phyloP scores from a whole-genome alignment of 352 stramenopile species.

The Globisporangium irregulare region DNA sequence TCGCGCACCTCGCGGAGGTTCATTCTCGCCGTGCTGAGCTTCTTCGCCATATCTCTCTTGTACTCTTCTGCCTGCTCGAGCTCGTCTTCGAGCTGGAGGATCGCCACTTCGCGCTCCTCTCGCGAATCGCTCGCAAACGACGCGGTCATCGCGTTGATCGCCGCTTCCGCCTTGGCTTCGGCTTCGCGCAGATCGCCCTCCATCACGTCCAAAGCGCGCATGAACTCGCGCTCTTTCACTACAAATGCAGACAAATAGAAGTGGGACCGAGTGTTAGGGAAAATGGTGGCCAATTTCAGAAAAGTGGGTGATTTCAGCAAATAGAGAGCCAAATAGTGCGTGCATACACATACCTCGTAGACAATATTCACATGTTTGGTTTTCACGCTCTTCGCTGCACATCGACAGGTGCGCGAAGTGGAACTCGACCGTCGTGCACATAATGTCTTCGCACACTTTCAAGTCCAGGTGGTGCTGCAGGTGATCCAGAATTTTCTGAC shows the following conservation, averaged over 20 bases:
- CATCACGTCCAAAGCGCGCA: slow-evolving; percentile 45
- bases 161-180: slow-evolving; percentile 48
- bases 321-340: neutral
- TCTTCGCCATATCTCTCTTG: slow-evolving; percentile 43
- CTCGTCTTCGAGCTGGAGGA: slow-evolving; percentile 55
- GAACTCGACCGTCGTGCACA: slow-evolving; percentile 55
- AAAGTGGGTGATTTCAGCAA: neutral
- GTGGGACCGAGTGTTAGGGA: neutral
- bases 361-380: slow-evolving; percentile 51
- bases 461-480: slow-evolving; percentile 61
- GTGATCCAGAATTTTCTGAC: slow-evolving; percentile 52
- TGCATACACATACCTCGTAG: slow-evolving; percentile 28
- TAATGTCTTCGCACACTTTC: slow-evolving; percentile 44
- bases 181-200: slow-evolving; percentile 47
- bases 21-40: slow-evolving; percentile 25
- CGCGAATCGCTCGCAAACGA: slow-evolving; percentile 37
- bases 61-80: slow-evolving; percentile 55
- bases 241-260: neutral
- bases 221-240: slow-evolving; percentile 48
- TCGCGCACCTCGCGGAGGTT: slow-evolving; percentile 37
- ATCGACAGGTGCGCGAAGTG: slow-evolving; percentile 58
- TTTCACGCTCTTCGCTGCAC: slow-evolving; percentile 34
- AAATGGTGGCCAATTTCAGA: neutral
- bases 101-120: slow-evolving; percentile 37
- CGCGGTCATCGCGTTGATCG: slow-evolving; percentile 45